These are phyloP conservation scores for Colletotrichum limetticola DNA, from an alignment of 2,329 filamentous ascomycete species.

Conservation along the genomic window DNA sequence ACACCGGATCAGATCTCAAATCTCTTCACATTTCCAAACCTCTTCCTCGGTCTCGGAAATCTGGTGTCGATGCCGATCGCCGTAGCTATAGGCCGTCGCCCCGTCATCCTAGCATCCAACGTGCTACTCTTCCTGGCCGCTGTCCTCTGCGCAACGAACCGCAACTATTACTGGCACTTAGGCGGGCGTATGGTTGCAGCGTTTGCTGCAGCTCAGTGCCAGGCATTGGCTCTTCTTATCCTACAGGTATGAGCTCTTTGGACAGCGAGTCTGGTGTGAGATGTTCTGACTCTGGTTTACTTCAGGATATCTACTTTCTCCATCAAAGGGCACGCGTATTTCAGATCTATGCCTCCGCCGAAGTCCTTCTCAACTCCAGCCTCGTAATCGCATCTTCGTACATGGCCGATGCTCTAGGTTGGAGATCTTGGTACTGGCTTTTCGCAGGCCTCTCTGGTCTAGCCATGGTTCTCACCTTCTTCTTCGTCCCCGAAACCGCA, in stretches of 20 bases:
- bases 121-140: slow-evolving; percentile 41
- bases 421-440: slow-evolving; percentile 29
- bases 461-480: slow-evolving; percentile 20
- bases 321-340: slow-evolving; percentile 25
- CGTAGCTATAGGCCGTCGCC: slow-evolving; percentile 44
- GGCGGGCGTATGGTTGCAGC: slow-evolving; percentile 21
- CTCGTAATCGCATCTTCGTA: slow-evolving; percentile 21
- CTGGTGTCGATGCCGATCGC: slow-evolving; percentile 49
- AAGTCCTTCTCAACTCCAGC: slow-evolving; percentile 21
- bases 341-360: slow-evolving; percentile 22
- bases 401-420: slow-evolving; percentile 19
- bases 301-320: slow-evolving; percentile 27
- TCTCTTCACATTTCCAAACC: slow-evolving; percentile 45
- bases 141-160: slow-evolving; percentile 34
- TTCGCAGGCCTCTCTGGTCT: slow-evolving; percentile 19
- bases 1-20: slow-evolving; percentile 33
- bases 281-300: neutral
- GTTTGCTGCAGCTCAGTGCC: slow-evolving; percentile 19
- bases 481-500: slow-evolving; percentile 32
- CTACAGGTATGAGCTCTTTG: slow-evolving; percentile 1
- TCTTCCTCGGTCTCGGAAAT: slow-evolving; percentile 42
- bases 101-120: slow-evolving; percentile 43
- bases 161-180: slow-evolving; percentile 27
- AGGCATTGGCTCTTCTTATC: slow-evolving; percentile 23
- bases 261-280: too few species aligned